Conservation (phyloP, 2,329 filamentous ascomycete species). For the Simplicillium aogashimaense region DNA sequence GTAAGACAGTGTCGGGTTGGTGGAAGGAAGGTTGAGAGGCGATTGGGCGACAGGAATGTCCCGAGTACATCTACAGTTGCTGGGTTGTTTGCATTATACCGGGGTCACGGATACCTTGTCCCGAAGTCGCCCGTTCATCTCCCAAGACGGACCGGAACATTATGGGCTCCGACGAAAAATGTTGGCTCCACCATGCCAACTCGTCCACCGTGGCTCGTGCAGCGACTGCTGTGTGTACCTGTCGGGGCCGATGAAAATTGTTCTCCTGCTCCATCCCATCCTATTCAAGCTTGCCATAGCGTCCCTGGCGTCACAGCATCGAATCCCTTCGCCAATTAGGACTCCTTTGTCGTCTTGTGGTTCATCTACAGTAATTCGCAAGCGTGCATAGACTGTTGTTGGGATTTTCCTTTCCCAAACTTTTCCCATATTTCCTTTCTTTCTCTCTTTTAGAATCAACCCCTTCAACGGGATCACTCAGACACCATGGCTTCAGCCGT, state of each 20-base stretch:
- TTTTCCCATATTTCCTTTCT: slow-evolving; percentile 8
- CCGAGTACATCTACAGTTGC: no score
- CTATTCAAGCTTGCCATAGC: slow-evolving; percentile 9
- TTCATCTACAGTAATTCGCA: slow-evolving; percentile 5
- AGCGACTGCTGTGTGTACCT: neutral
- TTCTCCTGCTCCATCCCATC: slow-evolving; percentile 12
- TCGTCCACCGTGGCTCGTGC: neutral
- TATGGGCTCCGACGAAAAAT: neutral
- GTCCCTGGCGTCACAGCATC: slow-evolving; percentile 6
- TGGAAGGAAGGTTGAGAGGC: no score
- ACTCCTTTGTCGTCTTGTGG: slow-evolving; percentile 10
- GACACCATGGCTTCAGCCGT: slow-evolving; percentile 39
- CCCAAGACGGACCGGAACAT: neutral
- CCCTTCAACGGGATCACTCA: slow-evolving; percentile 5
- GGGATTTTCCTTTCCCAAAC: slow-evolving; percentile 6
- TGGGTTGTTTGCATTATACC: neutral
- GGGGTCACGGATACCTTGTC: neutral
- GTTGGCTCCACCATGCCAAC: neutral
- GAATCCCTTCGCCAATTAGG: slow-evolving; percentile 10
- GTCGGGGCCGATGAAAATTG: slow-evolving; percentile 12
- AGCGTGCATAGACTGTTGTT: slow-evolving; percentile 4
- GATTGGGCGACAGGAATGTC: no score
- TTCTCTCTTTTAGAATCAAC: slow-evolving; percentile 7
- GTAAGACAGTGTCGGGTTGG: no score
- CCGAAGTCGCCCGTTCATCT: neutral